Percentiles rank a stretch among this genome's conserved stretches.
phyloP scores from a whole-genome alignment of 331 rosid genomes.

The Dryas integrifolia region DNA sequence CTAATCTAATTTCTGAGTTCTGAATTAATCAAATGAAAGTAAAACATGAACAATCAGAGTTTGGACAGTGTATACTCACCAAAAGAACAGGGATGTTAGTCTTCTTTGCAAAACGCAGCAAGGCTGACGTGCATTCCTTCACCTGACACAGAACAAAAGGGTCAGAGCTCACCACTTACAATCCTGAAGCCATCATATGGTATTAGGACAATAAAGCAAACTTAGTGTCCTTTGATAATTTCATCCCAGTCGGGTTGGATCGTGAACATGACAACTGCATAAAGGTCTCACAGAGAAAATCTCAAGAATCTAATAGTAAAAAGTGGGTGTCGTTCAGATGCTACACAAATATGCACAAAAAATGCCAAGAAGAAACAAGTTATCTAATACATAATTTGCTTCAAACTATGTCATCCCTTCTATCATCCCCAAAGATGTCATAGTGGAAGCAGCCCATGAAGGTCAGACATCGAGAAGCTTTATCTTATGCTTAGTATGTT shows the following conservation, averaged over 20 bases:
- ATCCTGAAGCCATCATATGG: slow-evolving; percentile 19
- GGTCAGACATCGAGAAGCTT: slow-evolving; percentile 20
- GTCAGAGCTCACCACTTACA: slow-evolving; percentile 8
- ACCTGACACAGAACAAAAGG: slow-evolving; percentile 48
- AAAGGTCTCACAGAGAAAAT: slow-evolving; percentile 1
- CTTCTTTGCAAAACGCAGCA: slow-evolving; percentile 81
- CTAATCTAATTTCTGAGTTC: neutral
- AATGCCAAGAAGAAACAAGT: neutral
- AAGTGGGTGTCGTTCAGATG: neutral
- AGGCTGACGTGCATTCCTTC: slow-evolving; percentile 83
- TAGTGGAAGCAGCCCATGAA: neutral
- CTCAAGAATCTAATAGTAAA: neutral
- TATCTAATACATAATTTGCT: neutral
- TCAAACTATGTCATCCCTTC: slow-evolving; percentile 5
- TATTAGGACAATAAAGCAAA: slow-evolving; percentile 12
- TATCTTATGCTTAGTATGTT: slow-evolving; percentile 7
- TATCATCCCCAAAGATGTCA: slow-evolving; percentile 2
- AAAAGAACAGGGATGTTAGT: slow-evolving; percentile 71
- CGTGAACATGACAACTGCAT: neutral
- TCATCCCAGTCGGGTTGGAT: neutral
- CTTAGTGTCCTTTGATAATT: slow-evolving; percentile 3
- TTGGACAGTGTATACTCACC: slow-evolving; percentile 47
- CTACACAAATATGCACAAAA: neutral
- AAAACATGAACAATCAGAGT: neutral
- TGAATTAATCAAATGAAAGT: neutral